These are phyloP conservation scores for Exophiala alcalophila DNA, from an alignment of 2,329 filamentous ascomycete species.

Conservation along the genomic window DNA sequence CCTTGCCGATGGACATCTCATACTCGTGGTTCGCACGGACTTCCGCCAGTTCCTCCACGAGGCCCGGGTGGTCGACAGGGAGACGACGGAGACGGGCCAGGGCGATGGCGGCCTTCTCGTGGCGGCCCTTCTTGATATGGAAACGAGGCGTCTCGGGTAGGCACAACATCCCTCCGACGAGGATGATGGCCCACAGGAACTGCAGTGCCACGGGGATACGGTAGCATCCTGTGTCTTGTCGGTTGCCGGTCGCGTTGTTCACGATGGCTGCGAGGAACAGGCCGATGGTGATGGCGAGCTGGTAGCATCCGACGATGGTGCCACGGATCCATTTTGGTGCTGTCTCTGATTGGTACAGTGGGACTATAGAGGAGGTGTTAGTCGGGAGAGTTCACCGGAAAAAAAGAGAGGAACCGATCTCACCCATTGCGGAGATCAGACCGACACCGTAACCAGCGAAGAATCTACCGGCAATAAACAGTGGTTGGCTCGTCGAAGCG, in stretches of 20 bases:
- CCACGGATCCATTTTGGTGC: slow-evolving; percentile 44
- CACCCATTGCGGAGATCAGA: slow-evolving; percentile 72
- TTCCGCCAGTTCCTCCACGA: slow-evolving; percentile 75
- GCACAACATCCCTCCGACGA: slow-evolving; percentile 56
- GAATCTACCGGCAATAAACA: slow-evolving; percentile 80
- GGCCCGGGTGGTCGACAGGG: slow-evolving; percentile 65
- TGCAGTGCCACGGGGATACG: slow-evolving; percentile 69
- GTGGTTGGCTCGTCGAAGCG: slow-evolving; percentile 54
- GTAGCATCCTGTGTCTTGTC: slow-evolving; percentile 64
- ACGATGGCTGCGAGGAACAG: slow-evolving; percentile 67
- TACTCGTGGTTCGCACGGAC: slow-evolving; percentile 87
- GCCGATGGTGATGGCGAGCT: slow-evolving; percentile 70
- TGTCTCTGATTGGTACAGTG: slow-evolving; percentile 89
- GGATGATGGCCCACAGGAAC: slow-evolving; percentile 52
- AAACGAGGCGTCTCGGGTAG: slow-evolving; percentile 63
- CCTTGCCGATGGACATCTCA: slow-evolving; percentile 54
- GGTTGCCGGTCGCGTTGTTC: slow-evolving; percentile 62
- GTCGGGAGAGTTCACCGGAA: too few relatives aligned
- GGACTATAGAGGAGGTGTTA: slow-evolving; percentile 55
- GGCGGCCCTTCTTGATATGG: slow-evolving; percentile 70
- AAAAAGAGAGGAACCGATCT: too few relatives aligned
- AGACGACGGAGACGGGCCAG: slow-evolving; percentile 71
- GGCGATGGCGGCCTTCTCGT: slow-evolving; percentile 60
- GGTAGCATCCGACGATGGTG: slow-evolving; percentile 57
- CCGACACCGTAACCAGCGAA: slow-evolving; percentile 82